phyloP scores from a whole-genome alignment of 257 asterid genomes.

The Vinca minor region DNA sequence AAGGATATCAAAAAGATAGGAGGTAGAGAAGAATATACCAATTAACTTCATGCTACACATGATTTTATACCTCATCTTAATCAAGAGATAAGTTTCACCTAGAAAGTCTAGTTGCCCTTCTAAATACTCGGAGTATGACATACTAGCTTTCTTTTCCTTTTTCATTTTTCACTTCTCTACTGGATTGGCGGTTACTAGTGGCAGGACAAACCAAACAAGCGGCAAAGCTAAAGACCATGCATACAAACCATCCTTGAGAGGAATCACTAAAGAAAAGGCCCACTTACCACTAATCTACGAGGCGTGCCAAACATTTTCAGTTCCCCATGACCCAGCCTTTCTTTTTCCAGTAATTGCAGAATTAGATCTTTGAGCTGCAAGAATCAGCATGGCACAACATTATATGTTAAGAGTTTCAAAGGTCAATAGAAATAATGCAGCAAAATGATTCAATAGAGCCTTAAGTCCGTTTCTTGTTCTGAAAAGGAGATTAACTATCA shows the following conservation, averaged over 20 bases:
- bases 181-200: not conserved
- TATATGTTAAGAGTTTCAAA: conserved; percentile 6
- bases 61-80: not conserved
- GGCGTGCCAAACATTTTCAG: conserved; percentile 80
- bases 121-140: not conserved
- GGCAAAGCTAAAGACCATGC: not conserved
- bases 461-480: not conserved
- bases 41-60: not conserved
- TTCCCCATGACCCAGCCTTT: conserved; percentile 65
- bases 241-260: not conserved
- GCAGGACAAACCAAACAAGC: not conserved
- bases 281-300: conserved; percentile 83
- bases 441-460: not conserved
- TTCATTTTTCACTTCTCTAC: not conserved
- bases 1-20: not conserved
- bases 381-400: conserved; percentile 14
- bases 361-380: conserved; percentile 79
- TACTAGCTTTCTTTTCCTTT: not conserved
- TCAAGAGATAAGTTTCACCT: not conserved
- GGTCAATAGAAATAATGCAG: not conserved
- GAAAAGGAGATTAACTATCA: not conserved
- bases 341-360: conserved; percentile 68
- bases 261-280: not conserved
- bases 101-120: not conserved
- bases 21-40: not conserved